Conservation (phyloP, 2,329 filamentous ascomycete genomes). For the Aspergillus flavus region DNA sequence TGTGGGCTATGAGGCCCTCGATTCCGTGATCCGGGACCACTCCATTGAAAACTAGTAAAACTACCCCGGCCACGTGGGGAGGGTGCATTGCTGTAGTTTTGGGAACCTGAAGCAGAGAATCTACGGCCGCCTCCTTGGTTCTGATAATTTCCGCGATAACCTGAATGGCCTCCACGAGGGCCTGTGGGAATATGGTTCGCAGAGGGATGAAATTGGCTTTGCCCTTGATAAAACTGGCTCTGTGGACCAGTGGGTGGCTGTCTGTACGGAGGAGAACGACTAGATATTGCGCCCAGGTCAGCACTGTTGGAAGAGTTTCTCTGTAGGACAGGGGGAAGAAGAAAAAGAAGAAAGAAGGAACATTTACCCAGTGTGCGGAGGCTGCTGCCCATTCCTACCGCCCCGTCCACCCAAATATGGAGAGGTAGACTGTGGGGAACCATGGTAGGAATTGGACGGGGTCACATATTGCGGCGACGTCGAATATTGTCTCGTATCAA, state of each 20-base stretch:
- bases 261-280: constrained; percentile 65
- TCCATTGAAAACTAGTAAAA: constrained; percentile 74
- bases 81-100: constrained; percentile 45
- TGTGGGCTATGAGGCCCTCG: constrained; percentile 50
- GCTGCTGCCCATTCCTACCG: constrained; percentile 51
- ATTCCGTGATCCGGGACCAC: constrained; percentile 57
- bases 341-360: constrained; percentile 9
- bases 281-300: constrained; percentile 36
- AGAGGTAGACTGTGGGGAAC: constrained; percentile 64
- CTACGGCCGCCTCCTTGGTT: constrained; percentile 49
- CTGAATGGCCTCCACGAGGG: constrained; percentile 56
- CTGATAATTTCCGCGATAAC: constrained; percentile 64
- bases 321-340: constrained; percentile 25
- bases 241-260: constrained; percentile 58
- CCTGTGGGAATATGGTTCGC: constrained; percentile 51
- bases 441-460: constrained; percentile 58
- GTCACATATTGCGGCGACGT: constrained; percentile 62
- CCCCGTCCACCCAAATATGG: constrained; percentile 60
- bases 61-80: constrained; percentile 59
- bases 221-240: constrained; percentile 57
- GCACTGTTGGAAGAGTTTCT: background rate
- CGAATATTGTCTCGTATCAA: constrained; percentile 53
- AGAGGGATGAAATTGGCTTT: background rate
- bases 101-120: constrained; percentile 49
- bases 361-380: constrained; percentile 52